Percentiles rank a stretch among this genome's conserved stretches.
Evolutionary conservation across 2,329 filamentous ascomycete genomes (phyloP).

Genomic region (Thielaviopsis populi): DNA sequence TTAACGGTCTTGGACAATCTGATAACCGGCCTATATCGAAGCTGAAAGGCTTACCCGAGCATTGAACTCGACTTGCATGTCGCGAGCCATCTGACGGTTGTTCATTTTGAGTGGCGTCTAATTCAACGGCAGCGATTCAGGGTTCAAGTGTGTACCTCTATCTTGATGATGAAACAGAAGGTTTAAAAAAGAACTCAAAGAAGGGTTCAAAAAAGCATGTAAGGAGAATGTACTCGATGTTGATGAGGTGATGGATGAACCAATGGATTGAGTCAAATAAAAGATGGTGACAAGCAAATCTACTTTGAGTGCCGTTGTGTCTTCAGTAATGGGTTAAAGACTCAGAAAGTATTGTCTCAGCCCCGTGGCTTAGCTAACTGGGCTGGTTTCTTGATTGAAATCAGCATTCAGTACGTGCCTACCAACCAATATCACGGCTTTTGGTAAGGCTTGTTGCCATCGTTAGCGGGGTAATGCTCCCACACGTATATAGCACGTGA

Average conservation of each 20-base stretch:
- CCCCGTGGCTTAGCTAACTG: background rate
- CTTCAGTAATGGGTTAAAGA: no score
- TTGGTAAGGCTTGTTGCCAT: no score
- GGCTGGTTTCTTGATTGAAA: no score
- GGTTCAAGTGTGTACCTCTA: background rate
- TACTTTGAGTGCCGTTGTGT: background rate
- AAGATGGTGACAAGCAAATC: background rate
- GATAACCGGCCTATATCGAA: background rate
- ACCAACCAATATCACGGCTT: no score
- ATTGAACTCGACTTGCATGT: conserved; percentile 49
- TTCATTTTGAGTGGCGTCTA: conserved; percentile 31
- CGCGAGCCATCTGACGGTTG: conserved; percentile 42
- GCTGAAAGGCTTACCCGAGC: conserved; percentile 31
- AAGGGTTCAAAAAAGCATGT: no score
- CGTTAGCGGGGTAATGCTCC: no score
- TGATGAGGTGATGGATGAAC: no score
- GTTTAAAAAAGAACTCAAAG: no score
- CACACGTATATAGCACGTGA: no score
- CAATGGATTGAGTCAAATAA: background rate
- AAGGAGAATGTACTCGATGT: no score
- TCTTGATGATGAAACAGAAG: no score
- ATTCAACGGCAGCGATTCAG: background rate
- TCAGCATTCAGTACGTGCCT: background rate
- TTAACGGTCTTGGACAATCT: background rate
- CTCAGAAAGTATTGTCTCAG: background rate